Evolutionary conservation across 2,329 filamentous ascomycete species (phyloP).

Genomic region (Geosmithia flava): DNA sequence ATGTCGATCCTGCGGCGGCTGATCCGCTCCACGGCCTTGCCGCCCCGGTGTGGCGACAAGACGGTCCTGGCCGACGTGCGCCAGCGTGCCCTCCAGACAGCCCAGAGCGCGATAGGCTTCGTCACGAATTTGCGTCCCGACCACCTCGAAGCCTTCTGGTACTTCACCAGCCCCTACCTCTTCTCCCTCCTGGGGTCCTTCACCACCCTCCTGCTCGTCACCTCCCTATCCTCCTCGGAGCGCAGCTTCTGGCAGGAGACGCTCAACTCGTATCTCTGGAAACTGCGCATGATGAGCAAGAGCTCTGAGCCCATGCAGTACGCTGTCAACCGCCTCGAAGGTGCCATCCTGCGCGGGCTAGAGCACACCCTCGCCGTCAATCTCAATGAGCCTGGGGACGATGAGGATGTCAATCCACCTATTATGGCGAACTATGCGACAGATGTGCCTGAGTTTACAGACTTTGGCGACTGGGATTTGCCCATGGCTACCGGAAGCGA

Average conservation of each 20-base stretch:
- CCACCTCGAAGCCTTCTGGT: slow-evolving; percentile 27
- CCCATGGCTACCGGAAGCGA: slow-evolving; percentile 7
- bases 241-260: slow-evolving; percentile 18
- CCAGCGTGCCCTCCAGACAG: slow-evolving; percentile 16
- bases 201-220: slow-evolving; percentile 21
- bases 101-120: slow-evolving; percentile 19
- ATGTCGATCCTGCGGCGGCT: slow-evolving; percentile 32
- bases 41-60: slow-evolving; percentile 15
- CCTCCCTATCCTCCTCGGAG: slow-evolving; percentile 16
- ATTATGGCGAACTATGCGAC: slow-evolving; percentile 12
- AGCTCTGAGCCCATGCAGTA: slow-evolving; percentile 21
- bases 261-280: slow-evolving; percentile 20
- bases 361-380: slow-evolving; percentile 22
- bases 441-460: slow-evolving; percentile 17
- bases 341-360: slow-evolving; percentile 21
- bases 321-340: slow-evolving; percentile 21
- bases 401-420: slow-evolving; percentile 14
- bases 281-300: slow-evolving; percentile 21
- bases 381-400: slow-evolving; percentile 16
- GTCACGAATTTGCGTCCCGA: slow-evolving; percentile 18
- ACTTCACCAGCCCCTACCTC: slow-evolving; percentile 22
- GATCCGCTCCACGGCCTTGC: slow-evolving; percentile 19
- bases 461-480: slow-evolving; percentile 20
- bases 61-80: slow-evolving; percentile 14
- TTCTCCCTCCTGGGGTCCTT: slow-evolving; percentile 26